phyloP scores from a whole-genome alignment of 345 rosid genomes.

The Psidium guajava region DNA sequence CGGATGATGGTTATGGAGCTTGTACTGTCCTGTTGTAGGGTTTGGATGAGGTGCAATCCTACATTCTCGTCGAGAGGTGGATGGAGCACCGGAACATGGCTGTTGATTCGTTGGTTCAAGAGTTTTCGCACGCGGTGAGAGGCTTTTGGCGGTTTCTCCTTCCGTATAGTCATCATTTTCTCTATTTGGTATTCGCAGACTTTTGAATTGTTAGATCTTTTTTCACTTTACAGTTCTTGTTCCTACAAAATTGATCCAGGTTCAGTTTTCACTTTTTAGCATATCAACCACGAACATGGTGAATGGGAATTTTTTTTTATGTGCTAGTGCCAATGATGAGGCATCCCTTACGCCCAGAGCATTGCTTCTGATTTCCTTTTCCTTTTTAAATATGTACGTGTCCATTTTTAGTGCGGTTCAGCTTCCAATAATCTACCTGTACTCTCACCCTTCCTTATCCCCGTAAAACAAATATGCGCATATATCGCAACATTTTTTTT shows the following conservation, averaged over 20 bases:
- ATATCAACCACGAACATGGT: neutral
- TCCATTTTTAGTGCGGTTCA: neutral
- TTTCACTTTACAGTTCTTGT: neutral
- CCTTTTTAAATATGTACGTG: neutral
- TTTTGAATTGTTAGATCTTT: neutral
- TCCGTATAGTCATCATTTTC: neutral
- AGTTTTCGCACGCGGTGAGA: conserved; percentile 55
- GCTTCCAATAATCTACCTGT: neutral
- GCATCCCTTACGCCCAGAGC: neutral
- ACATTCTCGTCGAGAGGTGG: conserved; percentile 71
- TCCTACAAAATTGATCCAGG: neutral
- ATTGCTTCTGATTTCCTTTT: neutral
- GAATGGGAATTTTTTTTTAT: neutral
- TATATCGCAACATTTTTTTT: neutral
- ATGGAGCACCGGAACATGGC: conserved; percentile 18
- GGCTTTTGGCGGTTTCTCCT: neutral
- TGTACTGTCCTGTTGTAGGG: conserved; percentile 28
- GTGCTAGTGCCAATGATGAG: neutral
- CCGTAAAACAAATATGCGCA: neutral
- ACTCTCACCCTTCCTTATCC: neutral
- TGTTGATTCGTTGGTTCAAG: conserved; percentile 31
- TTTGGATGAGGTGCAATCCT: conserved; percentile 85
- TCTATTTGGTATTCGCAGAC: neutral
- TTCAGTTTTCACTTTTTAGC: neutral
- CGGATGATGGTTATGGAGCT: neutral